Evolutionary conservation across 1,139 yeast species (phyloP).

Genomic region (Meyerozyma carpophila): DNA sequence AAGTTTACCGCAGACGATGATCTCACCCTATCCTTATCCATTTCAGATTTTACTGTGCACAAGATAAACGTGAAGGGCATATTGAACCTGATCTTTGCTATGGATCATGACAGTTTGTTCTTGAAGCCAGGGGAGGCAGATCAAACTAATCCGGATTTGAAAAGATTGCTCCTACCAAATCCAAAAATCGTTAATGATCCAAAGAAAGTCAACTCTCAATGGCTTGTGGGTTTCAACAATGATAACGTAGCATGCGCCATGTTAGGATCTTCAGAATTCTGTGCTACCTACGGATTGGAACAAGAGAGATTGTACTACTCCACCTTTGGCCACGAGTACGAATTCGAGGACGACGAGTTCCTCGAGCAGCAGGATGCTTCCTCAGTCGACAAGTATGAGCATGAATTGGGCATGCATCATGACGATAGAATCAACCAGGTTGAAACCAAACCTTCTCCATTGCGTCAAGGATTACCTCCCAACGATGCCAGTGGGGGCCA

Average conservation of each 20-base stretch:
- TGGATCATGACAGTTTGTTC: slow-evolving; percentile 2
- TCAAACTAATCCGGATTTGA: slow-evolving; percentile 1
- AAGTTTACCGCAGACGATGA: slow-evolving; percentile 20
- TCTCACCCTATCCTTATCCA: slow-evolving; percentile 27
- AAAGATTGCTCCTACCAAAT: slow-evolving; percentile 10
- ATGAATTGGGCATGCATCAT: background rate
- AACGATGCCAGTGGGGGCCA: background rate
- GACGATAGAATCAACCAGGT: background rate
- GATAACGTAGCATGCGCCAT: slow-evolving; percentile 31
- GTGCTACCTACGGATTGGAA: slow-evolving; percentile 17
- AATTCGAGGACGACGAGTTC: background rate
- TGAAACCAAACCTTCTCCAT: background rate
- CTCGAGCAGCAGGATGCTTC: background rate
- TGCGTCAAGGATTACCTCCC: background rate
- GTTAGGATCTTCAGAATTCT: slow-evolving; percentile 19
- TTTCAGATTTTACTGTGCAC: slow-evolving; percentile 31
- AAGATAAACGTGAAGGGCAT: slow-evolving; percentile 29
- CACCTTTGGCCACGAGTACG: background rate
- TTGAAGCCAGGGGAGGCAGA: background rate
- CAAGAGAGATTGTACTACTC: slow-evolving; percentile 4
- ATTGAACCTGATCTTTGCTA: slow-evolving; percentile 14
- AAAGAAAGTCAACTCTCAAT: slow-evolving; percentile 3
- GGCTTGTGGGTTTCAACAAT: slow-evolving; percentile 18
- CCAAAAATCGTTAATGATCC: slow-evolving; percentile 8
- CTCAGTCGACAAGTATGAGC: background rate